Evolutionary conservation across 1,284 basidiomycete species (phyloP), one percentile per base, ranked within the genome.

Genomic region (Boletus albobrunnescens): DNA sequence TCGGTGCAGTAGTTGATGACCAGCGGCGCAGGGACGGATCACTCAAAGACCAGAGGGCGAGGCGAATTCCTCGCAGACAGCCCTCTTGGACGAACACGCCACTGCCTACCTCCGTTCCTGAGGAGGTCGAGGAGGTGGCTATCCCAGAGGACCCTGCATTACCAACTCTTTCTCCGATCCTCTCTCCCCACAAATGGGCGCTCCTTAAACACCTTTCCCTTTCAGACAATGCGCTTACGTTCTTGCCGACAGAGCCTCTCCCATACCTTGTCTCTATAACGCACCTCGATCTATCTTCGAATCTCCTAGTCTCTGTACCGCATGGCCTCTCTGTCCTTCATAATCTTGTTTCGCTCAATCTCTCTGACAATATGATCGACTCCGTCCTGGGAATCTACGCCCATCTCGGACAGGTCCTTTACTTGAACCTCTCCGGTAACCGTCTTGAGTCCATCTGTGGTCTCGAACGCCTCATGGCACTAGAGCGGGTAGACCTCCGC

Each of bases 281-380:
- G 0, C 88, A 94, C 62, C 84, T 96, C 52, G 93, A 94, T 65
- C 76, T 94, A 22, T 94, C 91, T 20, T 87, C 87, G 44, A 94
- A 94, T 58, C 81, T 97, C 9, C 81, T 99, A 36, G 82, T 92
- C 26, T 86, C 87, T 13, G 78, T 97, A 22, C 93, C 92, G 1
- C 71, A 85, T 3, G 83, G 86, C 12, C 77, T 98, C 16, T 78
- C 82, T 6, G 63, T 74, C 0, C 78, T 97, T 8, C 81, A 84
- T 58, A 86, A 82, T 51, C 87, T 98, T 39, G 70, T 80, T 36
- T 90, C 87, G 26, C 84, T 99, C 59, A 95, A 96, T 68, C 79
- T 99, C 16, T 78, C 88, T 14, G 87, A 94, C 68, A 98, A 99
- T 72, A 88, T 98, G 79, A 94, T 99, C 56, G 93, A 95, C 59